phyloP scores from a whole-genome alignment of 2,329 filamentous ascomycete genomes.

The Fusarium illudens region DNA sequence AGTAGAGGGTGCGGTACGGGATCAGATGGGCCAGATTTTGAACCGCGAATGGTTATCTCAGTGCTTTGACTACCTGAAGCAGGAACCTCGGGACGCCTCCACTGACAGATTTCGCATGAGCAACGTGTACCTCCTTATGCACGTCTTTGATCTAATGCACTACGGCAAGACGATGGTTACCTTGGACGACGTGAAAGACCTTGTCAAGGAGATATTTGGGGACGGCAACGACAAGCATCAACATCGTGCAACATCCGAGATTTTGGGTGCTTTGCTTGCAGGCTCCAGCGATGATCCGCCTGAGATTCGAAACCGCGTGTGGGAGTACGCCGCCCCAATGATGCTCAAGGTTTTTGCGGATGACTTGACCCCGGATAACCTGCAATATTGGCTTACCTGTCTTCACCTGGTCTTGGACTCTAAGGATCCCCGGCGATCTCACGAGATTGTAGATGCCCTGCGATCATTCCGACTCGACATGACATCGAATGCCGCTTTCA shows the following conservation, averaged over 20 bases:
- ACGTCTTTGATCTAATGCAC: constrained; percentile 89
- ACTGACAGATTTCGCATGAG: constrained; percentile 91
- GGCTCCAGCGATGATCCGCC: constrained; percentile 81
- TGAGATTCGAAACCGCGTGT: constrained; percentile 78
- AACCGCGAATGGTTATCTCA: constrained; percentile 86
- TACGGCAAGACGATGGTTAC: constrained; percentile 79
- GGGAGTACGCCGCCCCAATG: constrained; percentile 91
- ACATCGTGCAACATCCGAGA: constrained; percentile 93
- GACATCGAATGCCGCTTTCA: constrained; percentile 96
- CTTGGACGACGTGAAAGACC: constrained; percentile 86
- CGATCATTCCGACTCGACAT: constrained; percentile 90
- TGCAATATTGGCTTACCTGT: constrained; percentile 93
- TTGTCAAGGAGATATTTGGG: constrained; percentile 80
- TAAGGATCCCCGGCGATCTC: constrained; percentile 87
- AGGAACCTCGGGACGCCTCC: constrained; percentile 85
- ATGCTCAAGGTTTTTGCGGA: constrained; percentile 88
- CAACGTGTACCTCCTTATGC: constrained; percentile 85
- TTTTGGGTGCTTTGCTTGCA: constrained; percentile 83
- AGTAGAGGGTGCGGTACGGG: constrained; percentile 75
- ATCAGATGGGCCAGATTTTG: constrained; percentile 81
- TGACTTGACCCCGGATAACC: constrained; percentile 91
- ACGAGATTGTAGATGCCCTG: constrained; percentile 85
- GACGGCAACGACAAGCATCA: constrained; percentile 98
- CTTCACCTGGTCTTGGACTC: constrained; percentile 87
- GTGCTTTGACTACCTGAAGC: constrained; percentile 93